Evolutionary conservation across 352 stramenopile genomes (phyloP), one percentile per base, ranked within the genome.

Genomic region (Phytophthora fragariae): DNA sequence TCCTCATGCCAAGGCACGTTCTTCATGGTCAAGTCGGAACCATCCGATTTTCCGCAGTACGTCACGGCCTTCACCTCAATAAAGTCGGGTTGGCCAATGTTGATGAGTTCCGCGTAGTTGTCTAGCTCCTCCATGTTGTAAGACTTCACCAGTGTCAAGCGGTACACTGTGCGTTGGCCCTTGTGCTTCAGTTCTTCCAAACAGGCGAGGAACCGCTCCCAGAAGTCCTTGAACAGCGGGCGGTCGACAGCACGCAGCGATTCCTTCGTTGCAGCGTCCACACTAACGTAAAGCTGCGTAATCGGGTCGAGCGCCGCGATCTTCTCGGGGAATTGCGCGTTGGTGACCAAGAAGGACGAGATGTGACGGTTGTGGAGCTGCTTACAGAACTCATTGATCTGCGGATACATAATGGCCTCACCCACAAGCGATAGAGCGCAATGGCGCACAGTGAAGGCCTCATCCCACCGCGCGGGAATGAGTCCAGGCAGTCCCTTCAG

Each of bases 331-430:
- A 99, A 99, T 80, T 99, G 97, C 24, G 97, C 97, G 75, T 99
- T 99, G 2, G 97, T 99, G 4, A 99, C 98, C 37, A 99, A 81
- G 85, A 99, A 99, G 7, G 97, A 99, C 35, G 93, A 99, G 72
- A 99, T 99, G 33, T 90, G 75, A 33, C 97, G 88, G 33, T 85
- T 72, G 80, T 99, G 98, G 64, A 99, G 86, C 75, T 99, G 93
- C 33, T 87, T 86, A 66, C 99, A 91, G 31, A 99, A 93, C 76
- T 99, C 96, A 77, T 99, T 99, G 70, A 99, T 99, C 62, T 97
- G 84, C 10, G 98, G 98, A 77, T 99, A 99, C 97, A 99, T 99
- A 71, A 99, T 99, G 27, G 97, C 97, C 71, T 99, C 97, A 14
- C 97, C 97, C n/a, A 99, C 97, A 10, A 99, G 83, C 62, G 92